Base-by-base conservation (phyloP, 306 rosid genomes). In the Cucurbita moschata region DNA sequence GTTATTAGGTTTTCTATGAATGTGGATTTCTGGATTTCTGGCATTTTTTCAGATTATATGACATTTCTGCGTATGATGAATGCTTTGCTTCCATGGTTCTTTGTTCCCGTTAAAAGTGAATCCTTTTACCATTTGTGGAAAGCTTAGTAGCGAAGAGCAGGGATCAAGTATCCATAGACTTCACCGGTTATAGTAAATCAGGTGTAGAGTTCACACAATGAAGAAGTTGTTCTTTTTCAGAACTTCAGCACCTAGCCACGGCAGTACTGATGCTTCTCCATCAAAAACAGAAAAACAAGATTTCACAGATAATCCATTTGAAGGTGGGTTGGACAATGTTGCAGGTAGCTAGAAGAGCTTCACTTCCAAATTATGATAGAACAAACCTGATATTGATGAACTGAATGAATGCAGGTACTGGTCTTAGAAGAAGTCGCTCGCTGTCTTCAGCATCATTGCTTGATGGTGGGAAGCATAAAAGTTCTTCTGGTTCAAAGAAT, bases 141-240 rank as follows among this genome's bases (percentile, higher is more conserved):
- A 77, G 69, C 46, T 81, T 65, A 80, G 76, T 71, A 37, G 68
- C 43, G 65, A 64, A 52, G 73, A 64, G 51, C 72, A 71, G 40
- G 26, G 54, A 73, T 46, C 56, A 40, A 38, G 69, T 74, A 68
- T 51, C 68, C 62, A 73, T 71, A 42, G 64, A 73, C 15, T 82
- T 76, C 61, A 79, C 84, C 85, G 79, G 46, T 82, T 57, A 35
- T 60, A 58, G 85, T 76, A 68, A 53, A 67, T 73, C 68, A 16
- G 39, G 77, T 71, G 15, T 63, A 79, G 76, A 80, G 50, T 74
- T 59, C 56, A 77, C 78, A 65, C 66, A 90, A 50, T 94, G 98
- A 94, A 86, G 96, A 90, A 87, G 81, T 81, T 89, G 30, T 94
- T 94, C 82, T 88, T 82, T 85, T 91, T 94, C 77, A 87, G 86